phyloP scores from a whole-genome alignment of 2,329 filamentous ascomycete species.

The Sporothrix protearum region DNA sequence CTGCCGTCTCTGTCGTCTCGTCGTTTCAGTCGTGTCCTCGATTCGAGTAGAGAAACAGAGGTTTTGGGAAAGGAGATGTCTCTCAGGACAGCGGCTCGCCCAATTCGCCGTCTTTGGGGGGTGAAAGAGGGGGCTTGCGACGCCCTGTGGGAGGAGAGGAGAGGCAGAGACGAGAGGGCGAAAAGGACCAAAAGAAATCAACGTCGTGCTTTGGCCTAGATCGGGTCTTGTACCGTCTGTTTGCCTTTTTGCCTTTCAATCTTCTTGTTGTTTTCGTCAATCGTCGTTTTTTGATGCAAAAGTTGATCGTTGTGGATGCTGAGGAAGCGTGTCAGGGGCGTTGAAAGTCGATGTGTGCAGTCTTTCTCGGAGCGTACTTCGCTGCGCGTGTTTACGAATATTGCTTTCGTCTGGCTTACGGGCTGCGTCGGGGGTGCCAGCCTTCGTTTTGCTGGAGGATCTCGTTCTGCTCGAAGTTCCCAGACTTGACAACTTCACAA shows the following conservation, averaged over 20 bases:
- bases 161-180: not conserved
- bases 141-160: not conserved
- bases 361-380: not conserved
- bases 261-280: not conserved
- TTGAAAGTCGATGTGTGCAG: not conserved
- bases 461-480: not conserved
- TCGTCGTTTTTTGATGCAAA: not conserved
- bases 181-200: not conserved
- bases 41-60: not conserved
- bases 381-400: not conserved
- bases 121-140: not conserved
- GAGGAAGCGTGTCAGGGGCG: not conserved
- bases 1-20: constrained; percentile 1
- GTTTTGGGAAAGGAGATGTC: not conserved
- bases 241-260: not conserved
- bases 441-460: not conserved
- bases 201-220: not conserved
- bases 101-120: constrained; percentile 7
- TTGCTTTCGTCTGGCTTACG: not conserved
- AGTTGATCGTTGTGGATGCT: not conserved
- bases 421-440: not conserved
- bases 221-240: not conserved
- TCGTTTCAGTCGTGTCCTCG: not conserved
- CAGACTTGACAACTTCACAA: not conserved
- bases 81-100: not conserved